Evolutionary conservation across 164 flowering plant species (phyloP).

Genomic region (Litsea cubeba): DNA sequence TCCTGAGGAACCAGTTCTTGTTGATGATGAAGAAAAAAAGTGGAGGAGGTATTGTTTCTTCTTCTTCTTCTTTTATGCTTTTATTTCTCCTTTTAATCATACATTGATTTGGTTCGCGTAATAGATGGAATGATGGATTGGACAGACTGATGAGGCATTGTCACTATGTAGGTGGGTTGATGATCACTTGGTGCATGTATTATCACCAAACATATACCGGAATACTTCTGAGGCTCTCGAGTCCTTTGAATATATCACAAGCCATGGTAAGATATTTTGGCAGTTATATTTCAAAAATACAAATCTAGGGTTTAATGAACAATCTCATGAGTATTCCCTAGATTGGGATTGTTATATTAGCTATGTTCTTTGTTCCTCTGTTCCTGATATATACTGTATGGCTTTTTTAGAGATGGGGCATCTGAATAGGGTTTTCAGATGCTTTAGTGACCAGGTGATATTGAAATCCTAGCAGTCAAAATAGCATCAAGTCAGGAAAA

Average conservation of each 20-base stretch:
- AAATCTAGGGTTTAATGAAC: not conserved
- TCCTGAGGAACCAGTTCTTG: constrained; percentile 23
- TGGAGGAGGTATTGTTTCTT: constrained; percentile 60
- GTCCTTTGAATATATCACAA: constrained; percentile 79
- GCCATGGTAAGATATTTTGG: constrained; percentile 41
- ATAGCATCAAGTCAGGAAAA: too few relatives aligned
- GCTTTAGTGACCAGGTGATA: too few relatives aligned
- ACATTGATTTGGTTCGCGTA: not conserved
- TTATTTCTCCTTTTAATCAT: not conserved
- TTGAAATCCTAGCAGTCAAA: too few relatives aligned
- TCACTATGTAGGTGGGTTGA: constrained; percentile 76
- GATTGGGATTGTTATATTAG: not conserved
- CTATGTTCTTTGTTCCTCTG: not conserved
- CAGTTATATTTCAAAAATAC: not conserved
- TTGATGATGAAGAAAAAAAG: constrained; percentile 60
- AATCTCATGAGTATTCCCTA: not conserved
- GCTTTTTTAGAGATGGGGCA: too few relatives aligned
- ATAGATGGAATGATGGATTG: not conserved
- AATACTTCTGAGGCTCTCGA: constrained; percentile 74
- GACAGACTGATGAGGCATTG: not conserved
- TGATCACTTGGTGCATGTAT: constrained; percentile 72
- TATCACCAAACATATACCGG: constrained; percentile 83
- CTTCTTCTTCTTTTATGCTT: not conserved
- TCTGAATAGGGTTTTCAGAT: too few relatives aligned
- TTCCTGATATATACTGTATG: not conserved